phyloP scores from a whole-genome alignment of 78 protist genomes.

The Cavenderia fasciculata region DNA sequence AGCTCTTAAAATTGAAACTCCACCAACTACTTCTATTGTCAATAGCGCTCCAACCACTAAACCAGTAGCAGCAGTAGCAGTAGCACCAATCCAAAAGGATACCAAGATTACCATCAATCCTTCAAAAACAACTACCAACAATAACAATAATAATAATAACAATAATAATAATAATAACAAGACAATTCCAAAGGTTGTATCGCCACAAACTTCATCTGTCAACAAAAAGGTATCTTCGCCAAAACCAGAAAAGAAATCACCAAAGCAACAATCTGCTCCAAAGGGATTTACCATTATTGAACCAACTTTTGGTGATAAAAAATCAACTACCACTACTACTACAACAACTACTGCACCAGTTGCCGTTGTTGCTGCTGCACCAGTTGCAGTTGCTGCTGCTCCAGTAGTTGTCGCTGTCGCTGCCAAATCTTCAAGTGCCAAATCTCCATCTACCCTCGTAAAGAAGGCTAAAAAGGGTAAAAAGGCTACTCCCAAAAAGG shows the following conservation, averaged over 20 bases:
- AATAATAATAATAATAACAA: not conserved
- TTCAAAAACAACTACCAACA: not conserved
- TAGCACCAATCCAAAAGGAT: too few species aligned
- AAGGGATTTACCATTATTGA: slow-evolving; percentile 52
- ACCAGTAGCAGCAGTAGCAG: not conserved
- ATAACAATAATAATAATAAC: slow-evolving; percentile 3
- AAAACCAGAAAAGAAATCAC: not conserved
- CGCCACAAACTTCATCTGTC: not conserved
- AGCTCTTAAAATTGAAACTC: too few species aligned
- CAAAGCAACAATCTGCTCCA: not conserved
- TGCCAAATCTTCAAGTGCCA: not conserved
- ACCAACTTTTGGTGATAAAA: slow-evolving; percentile 44
- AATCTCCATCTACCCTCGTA: slow-evolving; percentile 1
- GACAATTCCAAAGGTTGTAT: not conserved
- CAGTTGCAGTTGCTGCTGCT: not conserved
- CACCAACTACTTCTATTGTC: not conserved
- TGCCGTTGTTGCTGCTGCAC: not conserved
- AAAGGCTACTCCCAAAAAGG: not conserved
- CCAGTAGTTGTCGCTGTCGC: not conserved
- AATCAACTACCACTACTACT: not conserved
- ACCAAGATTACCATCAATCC: not conserved
- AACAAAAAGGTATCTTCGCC: not conserved
- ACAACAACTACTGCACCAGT: not conserved
- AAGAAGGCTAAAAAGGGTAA: not conserved
- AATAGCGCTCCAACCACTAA: not conserved